Conservation (phyloP, 1,284 basidiomycete species). For the Tylopilus sp. region DNA sequence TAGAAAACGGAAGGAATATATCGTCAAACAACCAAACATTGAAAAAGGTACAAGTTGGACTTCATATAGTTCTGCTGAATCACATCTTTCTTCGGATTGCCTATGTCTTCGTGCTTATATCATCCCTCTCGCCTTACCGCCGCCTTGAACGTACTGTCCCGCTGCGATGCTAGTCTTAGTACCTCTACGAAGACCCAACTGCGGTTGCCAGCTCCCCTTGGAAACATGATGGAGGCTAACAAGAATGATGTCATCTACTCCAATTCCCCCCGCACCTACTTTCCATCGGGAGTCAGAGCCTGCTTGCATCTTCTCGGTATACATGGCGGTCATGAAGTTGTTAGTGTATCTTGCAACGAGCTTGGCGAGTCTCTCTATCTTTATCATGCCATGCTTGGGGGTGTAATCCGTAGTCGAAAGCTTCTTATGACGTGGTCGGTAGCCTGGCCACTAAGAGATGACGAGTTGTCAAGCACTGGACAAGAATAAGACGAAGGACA, state of each 20-base stretch:
- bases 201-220: conserved; percentile 80
- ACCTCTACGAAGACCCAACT: conserved; percentile 58
- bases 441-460: conserved; percentile 71
- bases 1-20: too few relatives aligned
- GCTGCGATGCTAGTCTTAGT: neutral
- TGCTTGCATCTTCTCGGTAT: conserved; percentile 11
- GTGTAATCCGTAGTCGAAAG: conserved; percentile 78
- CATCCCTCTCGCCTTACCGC: too few relatives aligned
- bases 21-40: too few relatives aligned
- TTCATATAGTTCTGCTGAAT: too few relatives aligned
- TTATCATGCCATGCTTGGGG: conserved; percentile 72
- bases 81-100: too few relatives aligned
- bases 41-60: too few relatives aligned
- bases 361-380: conserved; percentile 66
- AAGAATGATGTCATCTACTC: conserved; percentile 68
- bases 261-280: conserved; percentile 62
- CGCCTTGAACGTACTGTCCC: neutral
- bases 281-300: conserved; percentile 51
- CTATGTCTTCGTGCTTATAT: neutral
- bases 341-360: conserved; percentile 67
- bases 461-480: neutral
- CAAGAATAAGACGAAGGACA: neutral
- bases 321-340: conserved; percentile 11
- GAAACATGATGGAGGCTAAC: conserved; percentile 81
- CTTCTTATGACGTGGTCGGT: conserved; percentile 72